phyloP scores from a whole-genome alignment of 1,284 basidiomycete species.

The Moesziomyces sp. region DNA sequence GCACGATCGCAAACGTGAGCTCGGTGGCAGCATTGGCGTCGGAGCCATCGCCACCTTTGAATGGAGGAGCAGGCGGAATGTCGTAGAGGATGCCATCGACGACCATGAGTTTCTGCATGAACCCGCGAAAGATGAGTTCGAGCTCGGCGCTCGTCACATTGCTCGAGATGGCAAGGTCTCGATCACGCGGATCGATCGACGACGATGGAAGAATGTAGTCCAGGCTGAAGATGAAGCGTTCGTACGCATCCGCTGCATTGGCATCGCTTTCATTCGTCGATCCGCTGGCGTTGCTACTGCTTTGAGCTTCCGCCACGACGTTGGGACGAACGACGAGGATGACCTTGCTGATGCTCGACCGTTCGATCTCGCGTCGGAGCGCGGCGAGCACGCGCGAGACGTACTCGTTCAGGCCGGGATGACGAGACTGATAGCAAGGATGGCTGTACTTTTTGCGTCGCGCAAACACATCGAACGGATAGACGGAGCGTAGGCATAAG shows the following conservation, averaged over 20 bases:
- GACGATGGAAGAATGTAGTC: constrained; percentile 77
- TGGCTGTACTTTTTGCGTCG: constrained; percentile 87
- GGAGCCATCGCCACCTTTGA: constrained; percentile 10
- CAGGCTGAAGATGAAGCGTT: constrained; percentile 75
- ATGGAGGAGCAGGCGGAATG: constrained; percentile 11
- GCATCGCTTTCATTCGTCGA: constrained; percentile 4
- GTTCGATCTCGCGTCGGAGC: constrained; percentile 77
- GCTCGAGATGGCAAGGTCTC: constrained; percentile 73
- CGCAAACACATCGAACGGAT: constrained; percentile 86
- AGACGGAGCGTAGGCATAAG: constrained; percentile 86
- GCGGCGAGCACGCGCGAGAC: constrained; percentile 82
- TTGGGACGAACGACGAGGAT: constrained; percentile 27
- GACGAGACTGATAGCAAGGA: constrained; percentile 88
- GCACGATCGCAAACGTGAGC: constrained; percentile 81
- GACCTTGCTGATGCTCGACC: constrained; percentile 12
- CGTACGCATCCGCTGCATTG: constrained; percentile 67
- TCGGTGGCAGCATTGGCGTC: constrained; percentile 72
- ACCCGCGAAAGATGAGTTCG: constrained; percentile 82
- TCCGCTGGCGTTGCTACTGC: constrained; percentile 2
- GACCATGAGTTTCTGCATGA: constrained; percentile 83
- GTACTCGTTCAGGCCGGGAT: constrained; percentile 86
- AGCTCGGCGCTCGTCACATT: constrained; percentile 76
- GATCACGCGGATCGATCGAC: constrained; percentile 76
- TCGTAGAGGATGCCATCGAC: constrained; percentile 78
- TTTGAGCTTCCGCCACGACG: constrained; percentile 14